Evolutionary conservation across 2,329 filamentous ascomycete genomes (phyloP).

Genomic region (Lachnellula cervina): DNA sequence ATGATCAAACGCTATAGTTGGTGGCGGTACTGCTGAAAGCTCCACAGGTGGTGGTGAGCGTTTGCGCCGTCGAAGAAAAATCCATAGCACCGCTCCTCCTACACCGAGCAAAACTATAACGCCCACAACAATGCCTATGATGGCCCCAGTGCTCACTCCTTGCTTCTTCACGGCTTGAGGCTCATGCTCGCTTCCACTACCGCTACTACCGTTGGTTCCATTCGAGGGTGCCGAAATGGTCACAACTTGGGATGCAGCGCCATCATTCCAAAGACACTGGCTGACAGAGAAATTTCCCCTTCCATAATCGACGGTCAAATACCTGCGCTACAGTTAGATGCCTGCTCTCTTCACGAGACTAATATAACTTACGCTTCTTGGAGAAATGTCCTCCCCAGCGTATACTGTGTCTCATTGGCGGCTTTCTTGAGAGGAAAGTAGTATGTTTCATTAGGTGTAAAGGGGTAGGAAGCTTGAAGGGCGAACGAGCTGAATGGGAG

Average conservation of each 20-base stretch:
- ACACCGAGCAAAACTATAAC: constrained; percentile 4
- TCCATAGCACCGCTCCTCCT: constrained; percentile 2
- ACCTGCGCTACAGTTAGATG: constrained; percentile 11
- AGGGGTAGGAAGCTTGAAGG: constrained; percentile 18
- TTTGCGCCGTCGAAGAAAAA: constrained; percentile 1
- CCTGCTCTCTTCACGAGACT: not conserved
- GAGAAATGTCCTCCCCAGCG: constrained; percentile 35
- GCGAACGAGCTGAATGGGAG: constrained; percentile 27
- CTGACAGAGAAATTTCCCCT: constrained; percentile 26
- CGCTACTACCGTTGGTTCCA: not conserved
- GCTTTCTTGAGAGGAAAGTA: constrained; percentile 35
- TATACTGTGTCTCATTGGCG: constrained; percentile 32
- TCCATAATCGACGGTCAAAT: constrained; percentile 29
- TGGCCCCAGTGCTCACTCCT: constrained; percentile 1
- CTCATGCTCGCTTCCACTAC: not conserved
- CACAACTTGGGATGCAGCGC: constrained; percentile 8
- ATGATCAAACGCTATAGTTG: not conserved
- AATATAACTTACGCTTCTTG: constrained; percentile 33
- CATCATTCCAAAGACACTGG: constrained; percentile 21
- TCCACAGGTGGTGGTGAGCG: not conserved
- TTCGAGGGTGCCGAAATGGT: constrained; percentile 13
- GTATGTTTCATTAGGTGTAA: constrained; percentile 41
- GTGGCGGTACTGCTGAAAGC: not conserved
- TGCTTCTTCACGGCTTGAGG: constrained; percentile 20
- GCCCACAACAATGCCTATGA: constrained; percentile 13